phyloP scores from a whole-genome alignment of 2,329 filamentous ascomycete genomes.

The Dactylellina sp. region DNA sequence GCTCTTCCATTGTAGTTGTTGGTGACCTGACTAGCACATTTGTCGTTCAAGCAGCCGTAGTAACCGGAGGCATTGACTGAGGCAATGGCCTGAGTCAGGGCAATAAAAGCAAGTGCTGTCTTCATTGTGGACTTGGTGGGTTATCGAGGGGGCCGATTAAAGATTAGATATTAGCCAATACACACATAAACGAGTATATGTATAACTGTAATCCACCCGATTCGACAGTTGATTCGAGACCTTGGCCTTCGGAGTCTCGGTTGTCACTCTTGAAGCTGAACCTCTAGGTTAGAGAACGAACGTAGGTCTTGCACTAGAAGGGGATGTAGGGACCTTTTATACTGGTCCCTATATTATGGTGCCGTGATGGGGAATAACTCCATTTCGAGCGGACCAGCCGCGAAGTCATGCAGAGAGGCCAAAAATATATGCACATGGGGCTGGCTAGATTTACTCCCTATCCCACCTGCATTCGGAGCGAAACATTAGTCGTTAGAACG shows the following conservation, averaged over 20 bases:
- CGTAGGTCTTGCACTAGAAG: constrained; percentile 13
- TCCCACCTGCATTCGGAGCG: constrained; percentile 33
- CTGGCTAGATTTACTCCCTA: constrained; percentile 41
- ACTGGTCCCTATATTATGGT: constrained; percentile 10
- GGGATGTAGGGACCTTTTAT: constrained; percentile 43
- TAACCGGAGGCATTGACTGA: constrained; percentile 14
- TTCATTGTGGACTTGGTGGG: constrained; percentile 32
- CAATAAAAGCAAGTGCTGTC: constrained; percentile 20
- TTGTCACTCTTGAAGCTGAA: constrained; percentile 39
- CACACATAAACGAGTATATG: constrained; percentile 26
- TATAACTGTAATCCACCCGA: constrained; percentile 31
- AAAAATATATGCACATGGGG: constrained; percentile 37
- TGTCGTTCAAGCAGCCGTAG: constrained; percentile 21
- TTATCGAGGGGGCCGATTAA: constrained; percentile 37
- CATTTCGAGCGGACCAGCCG: constrained; percentile 33
- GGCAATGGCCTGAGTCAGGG: constrained; percentile 28
- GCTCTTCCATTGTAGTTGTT: constrained; percentile 20
- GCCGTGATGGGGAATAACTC: constrained; percentile 16
- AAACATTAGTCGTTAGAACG: constrained; percentile 2
- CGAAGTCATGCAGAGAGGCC: constrained; percentile 26
- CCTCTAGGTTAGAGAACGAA: constrained; percentile 28
- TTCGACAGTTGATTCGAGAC: constrained; percentile 26
- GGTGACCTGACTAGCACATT: constrained; percentile 24
- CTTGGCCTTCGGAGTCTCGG: constrained; percentile 30
- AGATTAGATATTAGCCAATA: constrained; percentile 41